Evolutionary conservation across 257 asterid species (phyloP), one percentile per base, ranked within the genome.

Genomic region (Solanum etuberosum): DNA sequence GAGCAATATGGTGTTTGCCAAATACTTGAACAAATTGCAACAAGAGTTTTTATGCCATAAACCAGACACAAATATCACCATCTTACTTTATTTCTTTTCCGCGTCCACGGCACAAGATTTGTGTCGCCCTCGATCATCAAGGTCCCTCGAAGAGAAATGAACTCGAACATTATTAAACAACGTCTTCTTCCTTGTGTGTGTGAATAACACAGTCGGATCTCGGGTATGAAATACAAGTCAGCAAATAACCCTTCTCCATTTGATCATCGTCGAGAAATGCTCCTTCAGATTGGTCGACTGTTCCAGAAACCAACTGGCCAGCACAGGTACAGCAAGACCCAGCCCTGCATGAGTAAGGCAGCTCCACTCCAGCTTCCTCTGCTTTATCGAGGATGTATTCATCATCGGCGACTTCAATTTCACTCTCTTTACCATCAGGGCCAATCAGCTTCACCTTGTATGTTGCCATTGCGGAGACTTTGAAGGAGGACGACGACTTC

Each of bases 291-390:
- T 92, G 94, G 87, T 92, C 92, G 0, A 90, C 92, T 4, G 78
- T 9, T 4, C 94, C 94, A 0, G 92, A 85, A 27, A 65, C 92
- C 25, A 89, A 13, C 13, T 87, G 86, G 1, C 92, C 93, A 0
- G 92, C 88, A 31, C 92, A 90, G 25, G 92, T 88, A 2, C 90
- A 85, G 89, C 94, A 92, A 6, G 94, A 13, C 14, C 94, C 92
- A 1, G 92, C 92, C 57, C 92, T 67, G 81, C 92, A 92, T 20
- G 92, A 91, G 89, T 89, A 91, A 0, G 92, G 92, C 67, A 91
- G 73, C 10, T 90, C 92, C 7, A 90, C 0, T 14, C 92, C 94
- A 0, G 92, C 92, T 2, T 12, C 57, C 80, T 92, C 92, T 11
- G 92, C 94, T 13, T 92, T 31, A 31, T 91, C 93, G 3, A 91